A percentile compares a stretch with the other conserved stretches of the same genome.
Conservation (phyloP, 306 rosid genomes). For the Castanopsis chinensis region DNA sequence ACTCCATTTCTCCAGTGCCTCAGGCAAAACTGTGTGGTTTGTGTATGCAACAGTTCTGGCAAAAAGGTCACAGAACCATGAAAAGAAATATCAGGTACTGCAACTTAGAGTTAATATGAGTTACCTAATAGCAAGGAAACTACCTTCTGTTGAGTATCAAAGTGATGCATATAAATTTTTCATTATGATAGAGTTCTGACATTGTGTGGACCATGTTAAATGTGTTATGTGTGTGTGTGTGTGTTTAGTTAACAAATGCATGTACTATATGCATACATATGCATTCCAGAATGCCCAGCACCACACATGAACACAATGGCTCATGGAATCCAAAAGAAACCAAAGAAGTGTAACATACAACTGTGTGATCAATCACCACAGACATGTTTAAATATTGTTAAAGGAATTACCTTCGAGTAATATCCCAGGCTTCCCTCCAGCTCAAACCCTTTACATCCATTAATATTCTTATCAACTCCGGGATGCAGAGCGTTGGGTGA, state of each 20-base stretch:
- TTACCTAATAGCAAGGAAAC: not conserved
- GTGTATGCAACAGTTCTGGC: slow-evolving; percentile 95
- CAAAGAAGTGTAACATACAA: not conserved
- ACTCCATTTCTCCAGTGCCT: slow-evolving; percentile 99
- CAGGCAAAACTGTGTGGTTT: slow-evolving; percentile 96
- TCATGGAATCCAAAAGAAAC: not conserved
- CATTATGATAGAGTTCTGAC: not conserved
- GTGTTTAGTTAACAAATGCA: not conserved
- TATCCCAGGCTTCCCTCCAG: slow-evolving; percentile 94
- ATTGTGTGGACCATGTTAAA: not conserved
- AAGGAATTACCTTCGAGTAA: slow-evolving; percentile 68
- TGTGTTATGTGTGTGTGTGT: not conserved
- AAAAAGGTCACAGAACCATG: not conserved
- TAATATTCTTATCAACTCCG: slow-evolving; percentile 84
- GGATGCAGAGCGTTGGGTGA: slow-evolving; percentile 99
- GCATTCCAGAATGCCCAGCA: not conserved
- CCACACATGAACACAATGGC: not conserved
- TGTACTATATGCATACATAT: not conserved
- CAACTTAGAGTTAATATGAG: not conserved
- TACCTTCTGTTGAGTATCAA: not conserved
- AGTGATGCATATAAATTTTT: not conserved
- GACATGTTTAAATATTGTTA: not conserved
- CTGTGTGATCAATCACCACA: not conserved
- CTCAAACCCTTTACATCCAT: slow-evolving; percentile 79
- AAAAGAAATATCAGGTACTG: not conserved